These are phyloP conservation scores for Bryum argenteum DNA, from an alignment of 225 moss, liverwort and hornwort genomes.

Conservation along the genomic window DNA sequence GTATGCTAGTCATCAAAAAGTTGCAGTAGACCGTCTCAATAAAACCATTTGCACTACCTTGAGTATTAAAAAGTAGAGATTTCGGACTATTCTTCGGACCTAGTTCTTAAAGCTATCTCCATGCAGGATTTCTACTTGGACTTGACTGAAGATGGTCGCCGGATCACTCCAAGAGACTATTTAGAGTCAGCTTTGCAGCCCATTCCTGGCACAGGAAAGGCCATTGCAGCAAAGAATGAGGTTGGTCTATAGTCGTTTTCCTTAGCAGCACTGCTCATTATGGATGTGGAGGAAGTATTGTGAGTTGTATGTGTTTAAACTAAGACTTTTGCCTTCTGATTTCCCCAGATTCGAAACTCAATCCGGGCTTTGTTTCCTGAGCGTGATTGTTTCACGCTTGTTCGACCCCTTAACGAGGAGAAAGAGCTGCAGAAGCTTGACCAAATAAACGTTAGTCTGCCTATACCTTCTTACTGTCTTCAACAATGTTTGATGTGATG, in stretches of 20 bases:
- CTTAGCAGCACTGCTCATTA: background rate
- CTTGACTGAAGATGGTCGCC: slow-evolving; percentile 70
- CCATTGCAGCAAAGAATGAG: slow-evolving; percentile 85
- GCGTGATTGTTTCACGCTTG: slow-evolving; percentile 89
- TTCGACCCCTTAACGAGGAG: slow-evolving; percentile 85
- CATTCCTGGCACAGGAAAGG: slow-evolving; percentile 72
- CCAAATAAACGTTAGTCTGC: slow-evolving; percentile 62
- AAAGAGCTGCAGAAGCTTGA: slow-evolving; percentile 86
- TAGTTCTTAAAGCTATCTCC: background rate
- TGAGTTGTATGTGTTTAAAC: no score
- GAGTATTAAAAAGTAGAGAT: background rate
- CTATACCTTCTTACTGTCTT: background rate
- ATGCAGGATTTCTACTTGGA: slow-evolving; percentile 88
- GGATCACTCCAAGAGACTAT: slow-evolving; percentile 89
- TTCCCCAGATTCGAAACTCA: slow-evolving; percentile 73
- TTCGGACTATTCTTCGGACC: background rate
- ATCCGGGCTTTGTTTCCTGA: slow-evolving; percentile 86
- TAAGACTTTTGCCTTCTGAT: no score
- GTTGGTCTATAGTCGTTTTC: slow-evolving; percentile 28
- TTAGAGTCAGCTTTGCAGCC: slow-evolving; percentile 85
- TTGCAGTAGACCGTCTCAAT: no score
- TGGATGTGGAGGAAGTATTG: no score
- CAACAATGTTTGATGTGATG: background rate
- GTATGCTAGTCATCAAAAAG: no score
- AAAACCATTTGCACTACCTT: background rate